These are phyloP conservation scores for Saturnispora kantuleensis DNA, from an alignment of 805 yeast species.

Conservation along the genomic window DNA sequence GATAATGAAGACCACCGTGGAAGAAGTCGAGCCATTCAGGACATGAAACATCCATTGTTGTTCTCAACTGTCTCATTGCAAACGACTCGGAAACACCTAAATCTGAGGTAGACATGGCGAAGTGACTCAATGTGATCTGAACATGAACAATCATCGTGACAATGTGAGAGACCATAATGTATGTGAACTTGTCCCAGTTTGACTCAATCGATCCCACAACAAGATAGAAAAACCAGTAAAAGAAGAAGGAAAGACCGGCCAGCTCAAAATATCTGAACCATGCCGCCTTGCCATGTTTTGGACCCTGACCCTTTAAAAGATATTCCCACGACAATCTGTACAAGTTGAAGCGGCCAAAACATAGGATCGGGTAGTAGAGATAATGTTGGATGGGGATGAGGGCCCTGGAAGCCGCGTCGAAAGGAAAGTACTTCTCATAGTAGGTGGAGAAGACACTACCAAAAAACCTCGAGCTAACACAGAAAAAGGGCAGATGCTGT, in stretches of 20 bases:
- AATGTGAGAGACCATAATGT: conserved; percentile 62
- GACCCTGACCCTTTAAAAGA: conserved; percentile 66
- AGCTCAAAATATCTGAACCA: conserved; percentile 79
- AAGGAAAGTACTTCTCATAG: conserved; percentile 57
- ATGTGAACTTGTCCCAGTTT: conserved; percentile 44
- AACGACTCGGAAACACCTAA: conserved; percentile 74
- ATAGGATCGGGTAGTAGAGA: conserved; percentile 66
- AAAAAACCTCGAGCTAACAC: conserved; percentile 65
- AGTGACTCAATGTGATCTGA: conserved; percentile 81
- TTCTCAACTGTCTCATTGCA: conserved; percentile 69
- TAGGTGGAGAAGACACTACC: conserved; percentile 69
- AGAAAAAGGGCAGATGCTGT: conserved; percentile 86
- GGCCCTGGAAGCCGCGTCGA: conserved; percentile 53
- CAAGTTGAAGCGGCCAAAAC: conserved; percentile 79
- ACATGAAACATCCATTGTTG: conserved; percentile 93
- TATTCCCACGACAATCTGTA: conserved; percentile 77
- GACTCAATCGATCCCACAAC: conserved; percentile 46
- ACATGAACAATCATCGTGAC: conserved; percentile 90
- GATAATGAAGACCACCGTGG: conserved; percentile 91
- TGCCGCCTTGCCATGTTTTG: conserved; percentile 71
- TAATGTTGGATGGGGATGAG: conserved; percentile 58
- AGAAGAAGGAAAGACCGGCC: conserved; percentile 56
- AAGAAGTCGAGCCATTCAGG: conserved; percentile 86
- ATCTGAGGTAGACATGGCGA: conserved; percentile 89
- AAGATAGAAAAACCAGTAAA: conserved; percentile 74